phyloP scores from a whole-genome alignment of 805 yeast genomes.

The Wickerhamiella sorbophila region DNA sequence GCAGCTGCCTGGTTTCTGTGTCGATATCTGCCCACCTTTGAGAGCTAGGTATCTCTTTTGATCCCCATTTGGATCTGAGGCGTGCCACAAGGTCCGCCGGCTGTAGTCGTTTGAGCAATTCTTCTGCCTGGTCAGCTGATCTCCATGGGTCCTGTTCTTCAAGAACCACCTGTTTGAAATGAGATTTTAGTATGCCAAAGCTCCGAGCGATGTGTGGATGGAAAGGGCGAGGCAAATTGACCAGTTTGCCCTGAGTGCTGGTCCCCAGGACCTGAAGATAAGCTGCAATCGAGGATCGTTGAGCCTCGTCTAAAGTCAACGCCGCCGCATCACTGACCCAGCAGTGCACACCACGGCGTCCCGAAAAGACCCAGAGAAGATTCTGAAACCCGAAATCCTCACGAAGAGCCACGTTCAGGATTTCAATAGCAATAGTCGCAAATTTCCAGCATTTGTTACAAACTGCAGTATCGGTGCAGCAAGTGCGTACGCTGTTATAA shows the following conservation, averaged over 20 bases:
- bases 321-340: slow-evolving; percentile 90
- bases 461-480: slow-evolving; percentile 75
- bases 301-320: slow-evolving; percentile 52
- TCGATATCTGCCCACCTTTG: slow-evolving; percentile 68
- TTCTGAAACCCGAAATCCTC: slow-evolving; percentile 85
- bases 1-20: slow-evolving; percentile 29
- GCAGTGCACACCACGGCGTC: slow-evolving; percentile 98
- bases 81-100: slow-evolving; percentile 25
- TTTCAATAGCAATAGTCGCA: slow-evolving; percentile 67
- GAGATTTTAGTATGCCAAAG: slow-evolving; percentile 45
- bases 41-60: slow-evolving; percentile 35
- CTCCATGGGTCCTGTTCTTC: slow-evolving; percentile 69
- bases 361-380: slow-evolving; percentile 90
- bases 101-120: slow-evolving; percentile 43
- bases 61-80: slow-evolving; percentile 46
- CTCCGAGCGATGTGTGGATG: slow-evolving; percentile 77
- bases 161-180: slow-evolving; percentile 52
- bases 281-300: slow-evolving; percentile 66
- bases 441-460: slow-evolving; percentile 90
- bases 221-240: slow-evolving; percentile 57
- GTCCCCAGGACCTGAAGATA: slow-evolving; percentile 57
- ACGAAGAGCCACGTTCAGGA: slow-evolving; percentile 53
- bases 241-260: slow-evolving; percentile 31
- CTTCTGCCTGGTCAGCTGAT: slow-evolving; percentile 27
- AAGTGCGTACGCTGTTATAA: slow-evolving; percentile 85